phyloP scores from a whole-genome alignment of 2,329 filamentous ascomycete genomes.

The Massarina eburnea region DNA sequence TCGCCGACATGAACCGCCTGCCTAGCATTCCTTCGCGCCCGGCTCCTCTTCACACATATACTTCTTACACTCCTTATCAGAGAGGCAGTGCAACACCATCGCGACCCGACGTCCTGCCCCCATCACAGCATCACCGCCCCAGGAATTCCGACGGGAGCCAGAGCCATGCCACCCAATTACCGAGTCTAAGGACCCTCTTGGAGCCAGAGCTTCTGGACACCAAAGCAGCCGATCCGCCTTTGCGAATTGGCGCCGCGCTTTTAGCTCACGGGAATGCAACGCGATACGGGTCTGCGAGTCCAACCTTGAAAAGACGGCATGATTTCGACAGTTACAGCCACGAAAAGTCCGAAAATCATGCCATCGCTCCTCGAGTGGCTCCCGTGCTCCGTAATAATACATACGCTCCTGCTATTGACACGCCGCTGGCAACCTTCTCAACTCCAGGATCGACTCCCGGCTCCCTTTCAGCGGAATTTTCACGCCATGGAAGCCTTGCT shows the following conservation, averaged over 20 bases:
- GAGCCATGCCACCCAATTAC: constrained; percentile 37
- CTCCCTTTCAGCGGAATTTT: constrained; percentile 22
- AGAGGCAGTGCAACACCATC: constrained; percentile 27
- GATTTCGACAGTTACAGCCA: constrained; percentile 35
- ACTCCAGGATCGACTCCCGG: constrained; percentile 24
- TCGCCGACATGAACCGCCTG: constrained; percentile 78
- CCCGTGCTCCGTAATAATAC: constrained; percentile 30
- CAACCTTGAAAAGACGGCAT: constrained; percentile 40
- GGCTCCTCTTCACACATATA: constrained; percentile 27
- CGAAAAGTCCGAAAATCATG: constrained; percentile 28
- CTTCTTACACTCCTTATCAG: constrained; percentile 33
- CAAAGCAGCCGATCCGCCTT: constrained; percentile 28
- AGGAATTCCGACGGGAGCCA: constrained; percentile 27
- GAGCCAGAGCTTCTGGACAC: constrained; percentile 40
- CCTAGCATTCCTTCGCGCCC: constrained; percentile 81
- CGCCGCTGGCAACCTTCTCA: constrained; percentile 25
- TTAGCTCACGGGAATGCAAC: constrained; percentile 19
- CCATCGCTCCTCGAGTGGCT: constrained; percentile 29
- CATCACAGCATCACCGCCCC: constrained; percentile 28
- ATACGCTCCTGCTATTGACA: constrained; percentile 18
- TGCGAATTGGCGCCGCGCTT: constrained; percentile 22
- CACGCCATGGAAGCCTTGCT: constrained; percentile 25
- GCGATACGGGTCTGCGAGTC: constrained; percentile 36
- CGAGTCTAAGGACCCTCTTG: constrained; percentile 41
- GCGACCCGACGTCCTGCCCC: constrained; percentile 26